Percentiles rank a stretch among this genome's conserved stretches.
phyloP scores from a whole-genome alignment of 2,329 filamentous ascomycete species.

The Sclerotinia glacialis region DNA sequence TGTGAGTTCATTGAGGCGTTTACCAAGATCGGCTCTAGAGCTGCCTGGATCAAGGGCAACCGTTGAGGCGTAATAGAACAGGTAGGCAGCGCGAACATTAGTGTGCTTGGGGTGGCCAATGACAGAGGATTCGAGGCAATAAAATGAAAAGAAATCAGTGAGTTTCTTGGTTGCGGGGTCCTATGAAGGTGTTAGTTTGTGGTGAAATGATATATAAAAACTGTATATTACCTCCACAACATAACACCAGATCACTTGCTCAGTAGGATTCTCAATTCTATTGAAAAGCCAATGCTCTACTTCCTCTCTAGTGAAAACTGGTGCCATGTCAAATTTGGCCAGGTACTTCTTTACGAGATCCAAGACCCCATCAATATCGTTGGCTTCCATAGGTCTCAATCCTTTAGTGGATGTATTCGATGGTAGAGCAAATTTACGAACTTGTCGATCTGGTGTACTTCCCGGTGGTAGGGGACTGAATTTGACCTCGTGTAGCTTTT shows the following conservation, averaged over 20 bases:
- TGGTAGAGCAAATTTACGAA: conserved; percentile 81
- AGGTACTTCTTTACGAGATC: conserved; percentile 75
- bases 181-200: conserved; percentile 33
- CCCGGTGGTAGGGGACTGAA: conserved; percentile 84
- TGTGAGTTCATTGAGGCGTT: conserved; percentile 76
- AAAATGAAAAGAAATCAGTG: conserved; percentile 97
- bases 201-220: not conserved
- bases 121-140: conserved; percentile 88
- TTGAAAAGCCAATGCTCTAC: conserved; percentile 85
- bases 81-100: conserved; percentile 83
- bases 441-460: conserved; percentile 82
- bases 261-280: conserved; percentile 60
- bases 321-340: conserved; percentile 76
- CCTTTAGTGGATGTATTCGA: conserved; percentile 69
- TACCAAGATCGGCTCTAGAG: conserved; percentile 62
- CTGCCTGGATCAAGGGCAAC: conserved; percentile 61
- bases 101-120: conserved; percentile 78
- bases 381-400: conserved; percentile 73
- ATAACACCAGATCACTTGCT: conserved; percentile 91
- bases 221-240: conserved; percentile 68
- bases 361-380: conserved; percentile 74
- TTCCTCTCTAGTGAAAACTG: conserved; percentile 76
- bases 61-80: conserved; percentile 95
- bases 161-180: conserved; percentile 69
- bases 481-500: conserved; percentile 90